Percentiles rank a stretch among this genome's conserved stretches.
phyloP scores from a whole-genome alignment of 2,329 filamentous ascomycete genomes.

The Aspergillus puulaauensis region DNA sequence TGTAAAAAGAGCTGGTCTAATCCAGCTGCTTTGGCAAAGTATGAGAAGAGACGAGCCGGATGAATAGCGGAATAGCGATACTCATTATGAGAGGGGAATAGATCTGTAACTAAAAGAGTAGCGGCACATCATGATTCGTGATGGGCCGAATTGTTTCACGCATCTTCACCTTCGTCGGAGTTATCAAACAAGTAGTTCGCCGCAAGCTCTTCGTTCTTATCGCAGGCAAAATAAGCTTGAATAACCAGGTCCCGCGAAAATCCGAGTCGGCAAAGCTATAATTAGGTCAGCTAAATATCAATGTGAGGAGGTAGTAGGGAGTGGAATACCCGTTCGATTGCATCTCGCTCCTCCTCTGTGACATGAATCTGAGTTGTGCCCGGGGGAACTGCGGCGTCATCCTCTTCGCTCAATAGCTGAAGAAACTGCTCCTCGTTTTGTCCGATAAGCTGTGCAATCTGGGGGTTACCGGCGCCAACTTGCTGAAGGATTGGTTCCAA shows the following conservation, averaged over 20 bases:
- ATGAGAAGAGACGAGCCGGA: background rate
- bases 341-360: constrained; percentile 93
- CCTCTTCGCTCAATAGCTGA: constrained; percentile 83
- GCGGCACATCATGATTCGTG: constrained; percentile 6
- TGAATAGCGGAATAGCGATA: background rate
- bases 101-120: constrained; percentile 9
- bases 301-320: background rate
- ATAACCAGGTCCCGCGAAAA: constrained; percentile 93
- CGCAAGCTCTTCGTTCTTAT: constrained; percentile 98
- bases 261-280: constrained; percentile 82
- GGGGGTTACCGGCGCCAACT: constrained; percentile 90
- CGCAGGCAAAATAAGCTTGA: constrained; percentile 97
- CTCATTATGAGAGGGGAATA: constrained; percentile 8
- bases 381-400: constrained; percentile 73
- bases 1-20: background rate
- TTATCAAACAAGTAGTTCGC: constrained; percentile 99
- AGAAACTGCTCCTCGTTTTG: constrained; percentile 93
- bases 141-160: constrained; percentile 18
- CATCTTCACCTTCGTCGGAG: constrained; percentile 71
- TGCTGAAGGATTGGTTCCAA: constrained; percentile 97
- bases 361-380: constrained; percentile 87
- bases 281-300: constrained; percentile 18
- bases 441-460: constrained; percentile 87
- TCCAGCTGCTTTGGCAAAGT: background rate
- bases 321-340: constrained; percentile 81